These are phyloP conservation scores for Thraustotheca clavata DNA, from an alignment of 352 stramenopile genomes.

Conservation along the genomic window DNA sequence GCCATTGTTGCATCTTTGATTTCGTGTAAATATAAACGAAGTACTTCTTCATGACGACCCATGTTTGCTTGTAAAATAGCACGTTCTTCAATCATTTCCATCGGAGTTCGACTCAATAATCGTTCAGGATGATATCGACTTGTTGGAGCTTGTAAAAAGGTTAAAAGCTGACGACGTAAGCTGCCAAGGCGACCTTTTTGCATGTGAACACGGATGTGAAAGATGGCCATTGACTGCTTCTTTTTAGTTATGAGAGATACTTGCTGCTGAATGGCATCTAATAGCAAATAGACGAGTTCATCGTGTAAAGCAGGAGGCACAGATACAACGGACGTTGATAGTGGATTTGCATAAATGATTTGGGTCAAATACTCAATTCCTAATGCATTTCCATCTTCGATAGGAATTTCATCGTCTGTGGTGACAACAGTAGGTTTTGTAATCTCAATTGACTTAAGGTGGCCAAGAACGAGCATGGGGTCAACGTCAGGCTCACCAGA, in stretches of 20 bases:
- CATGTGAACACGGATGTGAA: slow-evolving; percentile 31
- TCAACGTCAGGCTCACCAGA: slow-evolving; percentile 53
- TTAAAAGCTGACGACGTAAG: slow-evolving; percentile 51
- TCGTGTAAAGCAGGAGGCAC: slow-evolving; percentile 48
- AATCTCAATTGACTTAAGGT: slow-evolving; percentile 40
- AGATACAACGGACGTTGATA: too few relatives aligned
- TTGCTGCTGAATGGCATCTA: slow-evolving; percentile 51
- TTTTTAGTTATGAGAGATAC: slow-evolving; percentile 9
- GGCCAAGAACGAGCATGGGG: slow-evolving; percentile 40
- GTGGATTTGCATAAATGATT: slow-evolving; percentile 39
- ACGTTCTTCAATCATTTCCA: slow-evolving; percentile 75
- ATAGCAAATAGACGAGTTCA: slow-evolving; percentile 66
- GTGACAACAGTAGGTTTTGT: not conserved
- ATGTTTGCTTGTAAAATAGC: slow-evolving; percentile 64
- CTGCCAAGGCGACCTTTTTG: slow-evolving; percentile 48
- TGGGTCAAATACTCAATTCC: slow-evolving; percentile 75
- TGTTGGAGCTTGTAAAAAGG: slow-evolving; percentile 48
- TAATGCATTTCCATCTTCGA: slow-evolving; percentile 53
- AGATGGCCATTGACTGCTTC: not conserved
- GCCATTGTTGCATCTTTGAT: slow-evolving; percentile 61
- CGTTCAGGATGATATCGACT: slow-evolving; percentile 65
- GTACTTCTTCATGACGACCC: slow-evolving; percentile 67
- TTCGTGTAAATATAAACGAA: slow-evolving; percentile 70
- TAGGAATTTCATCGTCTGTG: slow-evolving; percentile 28
- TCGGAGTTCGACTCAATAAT: slow-evolving; percentile 62